Conservation (phyloP, 2,329 filamentous ascomycete species). For the Decorospora gaudefroyi region DNA sequence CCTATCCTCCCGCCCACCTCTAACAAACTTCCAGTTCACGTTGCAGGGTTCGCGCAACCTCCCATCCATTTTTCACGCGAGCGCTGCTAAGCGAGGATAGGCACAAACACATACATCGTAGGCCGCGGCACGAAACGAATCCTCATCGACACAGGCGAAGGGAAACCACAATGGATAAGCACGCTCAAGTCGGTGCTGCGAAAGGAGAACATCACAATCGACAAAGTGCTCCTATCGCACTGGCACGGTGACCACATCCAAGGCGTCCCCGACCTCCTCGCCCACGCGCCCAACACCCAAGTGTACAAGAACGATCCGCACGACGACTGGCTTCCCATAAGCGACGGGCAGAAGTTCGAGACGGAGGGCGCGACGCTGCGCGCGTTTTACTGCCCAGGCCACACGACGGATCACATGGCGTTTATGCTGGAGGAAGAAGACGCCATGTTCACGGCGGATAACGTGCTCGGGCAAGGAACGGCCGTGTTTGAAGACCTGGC, state of each 20-base stretch:
- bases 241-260: slow-evolving; percentile 89
- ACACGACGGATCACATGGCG: slow-evolving; percentile 80
- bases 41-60: slow-evolving; percentile 59
- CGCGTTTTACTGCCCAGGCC: slow-evolving; percentile 72
- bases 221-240: slow-evolving; percentile 79
- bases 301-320: slow-evolving; percentile 69
- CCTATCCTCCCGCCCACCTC: background rate
- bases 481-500: slow-evolving; percentile 80
- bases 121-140: slow-evolving; percentile 74
- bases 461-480: slow-evolving; percentile 84
- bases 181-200: slow-evolving; percentile 67
- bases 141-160: slow-evolving; percentile 89
- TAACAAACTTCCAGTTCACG: slow-evolving; percentile 56
- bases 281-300: slow-evolving; percentile 63
- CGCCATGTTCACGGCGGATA: slow-evolving; percentile 87
- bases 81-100: slow-evolving; percentile 49
- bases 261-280: slow-evolving; percentile 71
- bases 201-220: slow-evolving; percentile 69
- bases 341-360: slow-evolving; percentile 60
- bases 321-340: slow-evolving; percentile 57
- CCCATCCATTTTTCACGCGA: background rate
- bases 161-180: slow-evolving; percentile 71
- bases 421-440: slow-evolving; percentile 77
- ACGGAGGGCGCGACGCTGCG: slow-evolving; percentile 68
- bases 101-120: slow-evolving; percentile 94